Conservation (phyloP, 2,329 filamentous ascomycete species). For the Hypoxylon sp. region DNA sequence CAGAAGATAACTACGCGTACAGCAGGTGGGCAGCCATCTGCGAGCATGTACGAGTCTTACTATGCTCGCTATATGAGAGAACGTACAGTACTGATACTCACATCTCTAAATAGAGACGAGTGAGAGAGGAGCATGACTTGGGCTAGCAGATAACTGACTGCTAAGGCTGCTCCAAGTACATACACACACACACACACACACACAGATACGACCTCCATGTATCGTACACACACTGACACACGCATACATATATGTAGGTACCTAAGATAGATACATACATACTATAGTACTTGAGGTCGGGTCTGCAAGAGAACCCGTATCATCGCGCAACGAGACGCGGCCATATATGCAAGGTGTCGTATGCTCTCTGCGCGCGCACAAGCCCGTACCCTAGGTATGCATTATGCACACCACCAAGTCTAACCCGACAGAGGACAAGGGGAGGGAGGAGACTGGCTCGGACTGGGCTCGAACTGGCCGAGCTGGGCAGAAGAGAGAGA, state of each 20-base stretch:
- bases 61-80: too few relatives aligned
- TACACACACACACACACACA: too few relatives aligned
- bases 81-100: too few relatives aligned
- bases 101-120: too few relatives aligned
- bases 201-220: too few relatives aligned
- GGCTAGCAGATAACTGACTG: too few relatives aligned
- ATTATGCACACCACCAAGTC: constrained; percentile 31
- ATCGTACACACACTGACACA: too few relatives aligned
- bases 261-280: too few relatives aligned
- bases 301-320: constrained; percentile 39
- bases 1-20: neutral
- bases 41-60: neutral
- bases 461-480: constrained; percentile 30
- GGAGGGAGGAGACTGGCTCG: too few relatives aligned
- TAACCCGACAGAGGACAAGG: too few relatives aligned
- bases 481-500: neutral
- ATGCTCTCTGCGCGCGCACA: constrained; percentile 33
- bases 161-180: constrained; percentile 21
- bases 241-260: too few relatives aligned
- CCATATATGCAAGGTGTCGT: constrained; percentile 44
- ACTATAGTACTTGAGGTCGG: constrained; percentile 20
- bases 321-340: constrained; percentile 32
- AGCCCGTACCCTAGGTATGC: constrained; percentile 32
- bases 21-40: neutral
- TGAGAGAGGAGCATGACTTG: too few relatives aligned